Evolutionary conservation across 345 rosid genomes (phyloP).

Genomic region (Corchorus olitorius): DNA sequence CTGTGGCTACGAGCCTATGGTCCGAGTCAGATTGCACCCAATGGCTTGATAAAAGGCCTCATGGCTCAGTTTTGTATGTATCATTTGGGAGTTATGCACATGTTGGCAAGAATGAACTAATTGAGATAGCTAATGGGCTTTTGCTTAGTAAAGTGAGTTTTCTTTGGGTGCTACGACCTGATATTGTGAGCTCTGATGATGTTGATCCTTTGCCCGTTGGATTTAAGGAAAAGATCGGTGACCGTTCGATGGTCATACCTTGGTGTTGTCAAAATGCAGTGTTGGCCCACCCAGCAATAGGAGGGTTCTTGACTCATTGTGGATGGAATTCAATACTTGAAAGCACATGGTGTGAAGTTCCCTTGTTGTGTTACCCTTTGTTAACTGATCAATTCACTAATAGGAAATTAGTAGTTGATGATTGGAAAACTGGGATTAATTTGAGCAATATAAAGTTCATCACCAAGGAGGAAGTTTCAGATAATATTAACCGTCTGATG

Average conservation of each 20-base stretch:
- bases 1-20: slow-evolving; percentile 76
- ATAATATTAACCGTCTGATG: slow-evolving; percentile 54
- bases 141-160: slow-evolving; percentile 52
- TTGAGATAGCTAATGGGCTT: slow-evolving; percentile 70
- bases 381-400: slow-evolving; percentile 83
- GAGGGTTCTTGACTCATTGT: slow-evolving; percentile 83
- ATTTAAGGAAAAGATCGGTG: slow-evolving; percentile 44
- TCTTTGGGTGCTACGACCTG: slow-evolving; percentile 85
- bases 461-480: slow-evolving; percentile 43
- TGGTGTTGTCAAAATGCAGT: slow-evolving; percentile 77
- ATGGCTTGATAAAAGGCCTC: slow-evolving; percentile 67
- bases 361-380: slow-evolving; percentile 68
- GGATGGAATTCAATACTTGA: slow-evolving; percentile 88
- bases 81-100: slow-evolving; percentile 89
- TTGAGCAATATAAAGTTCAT: slow-evolving; percentile 37
- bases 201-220: slow-evolving; percentile 53
- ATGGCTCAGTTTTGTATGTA: slow-evolving; percentile 67
- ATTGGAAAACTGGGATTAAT: slow-evolving; percentile 80
- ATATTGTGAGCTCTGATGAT: slow-evolving; percentile 71
- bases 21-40: slow-evolving; percentile 78
- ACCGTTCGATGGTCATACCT: slow-evolving; percentile 53
- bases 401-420: slow-evolving; percentile 76
- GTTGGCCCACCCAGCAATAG: slow-evolving; percentile 58
- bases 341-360: slow-evolving; percentile 70
- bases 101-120: slow-evolving; percentile 44